These are phyloP conservation scores for Scytalidium sp. DNA, from an alignment of 2,329 filamentous ascomycete genomes.

Conservation along the genomic window DNA sequence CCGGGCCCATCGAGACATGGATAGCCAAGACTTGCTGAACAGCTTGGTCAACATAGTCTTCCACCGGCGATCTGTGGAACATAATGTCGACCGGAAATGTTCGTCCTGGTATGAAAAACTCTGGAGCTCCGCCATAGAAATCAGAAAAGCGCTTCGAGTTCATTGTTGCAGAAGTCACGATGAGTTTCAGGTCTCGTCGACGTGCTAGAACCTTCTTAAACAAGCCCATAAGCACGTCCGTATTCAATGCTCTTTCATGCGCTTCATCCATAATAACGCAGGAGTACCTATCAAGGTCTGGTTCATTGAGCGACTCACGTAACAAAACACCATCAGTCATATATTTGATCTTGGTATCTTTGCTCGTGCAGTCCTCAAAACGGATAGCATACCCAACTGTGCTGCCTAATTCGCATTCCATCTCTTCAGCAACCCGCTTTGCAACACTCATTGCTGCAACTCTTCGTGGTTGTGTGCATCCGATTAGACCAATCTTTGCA, in stretches of 20 bases:
- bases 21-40: conserved; percentile 95
- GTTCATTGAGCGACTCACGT: conserved; percentile 87
- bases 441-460: conserved; percentile 99
- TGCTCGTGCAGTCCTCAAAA: conserved; percentile 97
- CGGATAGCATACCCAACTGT: conserved; percentile 95
- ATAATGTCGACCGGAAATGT: conserved; percentile 98
- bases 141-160: conserved; percentile 94
- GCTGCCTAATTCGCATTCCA: conserved; percentile 87
- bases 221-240: conserved; percentile 93
- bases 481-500: conserved; percentile 82
- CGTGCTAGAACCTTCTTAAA: conserved; percentile 96
- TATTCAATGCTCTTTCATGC: conserved; percentile 94
- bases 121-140: conserved; percentile 93
- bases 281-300: conserved; percentile 91
- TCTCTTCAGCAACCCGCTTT: conserved; percentile 96
- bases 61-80: conserved; percentile 90
- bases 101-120: conserved; percentile 92
- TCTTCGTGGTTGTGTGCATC: conserved; percentile 92
- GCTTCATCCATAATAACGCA: conserved; percentile 99
- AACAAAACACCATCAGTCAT: conserved; percentile 98
- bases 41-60: conserved; percentile 96
- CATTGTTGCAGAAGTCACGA: conserved; percentile 98
- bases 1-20: conserved; percentile 88
- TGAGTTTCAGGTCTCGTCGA: conserved; percentile 87
- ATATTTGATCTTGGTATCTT: conserved; percentile 95